Conservation (phyloP, 495 filamentous ascomycete genomes). For the Astrothelium subdiscretum region DNA sequence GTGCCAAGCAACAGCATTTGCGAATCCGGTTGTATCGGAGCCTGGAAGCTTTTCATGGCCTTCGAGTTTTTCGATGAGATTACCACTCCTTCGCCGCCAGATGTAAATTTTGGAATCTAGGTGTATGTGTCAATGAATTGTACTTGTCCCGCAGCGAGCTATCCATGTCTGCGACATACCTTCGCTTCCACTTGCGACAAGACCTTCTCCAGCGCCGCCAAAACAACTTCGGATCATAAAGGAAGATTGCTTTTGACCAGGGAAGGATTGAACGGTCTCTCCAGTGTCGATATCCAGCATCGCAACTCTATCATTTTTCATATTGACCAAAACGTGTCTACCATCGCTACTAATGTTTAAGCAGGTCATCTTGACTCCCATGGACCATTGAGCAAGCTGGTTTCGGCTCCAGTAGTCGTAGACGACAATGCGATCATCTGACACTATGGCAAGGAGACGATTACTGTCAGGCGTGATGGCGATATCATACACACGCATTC, state of each 20-base stretch:
- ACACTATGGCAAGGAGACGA: constrained; percentile 65
- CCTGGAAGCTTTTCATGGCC: constrained; percentile 41
- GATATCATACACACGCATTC: constrained; percentile 71
- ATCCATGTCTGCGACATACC: constrained; percentile 38
- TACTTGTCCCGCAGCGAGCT: neutral
- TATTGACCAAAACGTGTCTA: constrained; percentile 67
- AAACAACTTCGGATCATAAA: constrained; percentile 73
- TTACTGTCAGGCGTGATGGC: constrained; percentile 68
- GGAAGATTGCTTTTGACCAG: constrained; percentile 56
- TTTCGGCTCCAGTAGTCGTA: constrained; percentile 67
- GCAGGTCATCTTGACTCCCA: constrained; percentile 60
- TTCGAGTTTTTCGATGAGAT: constrained; percentile 59
- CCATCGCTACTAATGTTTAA: constrained; percentile 74
- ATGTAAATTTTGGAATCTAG: constrained; percentile 70
- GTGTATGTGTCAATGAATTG: neutral
- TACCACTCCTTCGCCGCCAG: constrained; percentile 77
- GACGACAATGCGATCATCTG: constrained; percentile 58
- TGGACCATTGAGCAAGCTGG: constrained; percentile 57
- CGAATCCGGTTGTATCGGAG: constrained; percentile 42
- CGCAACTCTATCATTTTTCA: constrained; percentile 60
- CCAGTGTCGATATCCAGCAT: constrained; percentile 65
- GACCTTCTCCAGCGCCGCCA: constrained; percentile 82
- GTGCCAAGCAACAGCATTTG: constrained; percentile 91
- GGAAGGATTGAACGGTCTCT: constrained; percentile 58
- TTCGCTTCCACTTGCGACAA: constrained; percentile 85